phyloP scores from a whole-genome alignment of 805 yeast genomes.

The Schwanniomyces sp. region DNA sequence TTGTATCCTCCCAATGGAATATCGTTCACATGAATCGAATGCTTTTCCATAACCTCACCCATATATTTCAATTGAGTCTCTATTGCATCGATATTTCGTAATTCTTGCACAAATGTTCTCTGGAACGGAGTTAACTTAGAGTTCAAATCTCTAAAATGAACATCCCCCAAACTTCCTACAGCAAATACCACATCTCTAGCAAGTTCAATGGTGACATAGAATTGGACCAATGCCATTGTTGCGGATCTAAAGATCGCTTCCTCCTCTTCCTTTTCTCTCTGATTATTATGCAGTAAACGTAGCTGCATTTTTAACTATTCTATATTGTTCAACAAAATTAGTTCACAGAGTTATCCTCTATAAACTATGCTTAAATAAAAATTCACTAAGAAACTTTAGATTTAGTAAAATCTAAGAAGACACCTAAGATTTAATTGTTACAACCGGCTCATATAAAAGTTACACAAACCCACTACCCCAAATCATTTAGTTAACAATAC shows the following conservation, averaged over 20 bases:
- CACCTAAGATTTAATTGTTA: not conserved
- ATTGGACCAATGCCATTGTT: conserved; percentile 49
- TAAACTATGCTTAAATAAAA: not conserved
- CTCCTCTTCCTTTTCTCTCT: conserved; percentile 1
- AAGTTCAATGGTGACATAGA: conserved; percentile 47
- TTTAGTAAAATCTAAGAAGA: not conserved
- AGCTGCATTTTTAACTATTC: not conserved
- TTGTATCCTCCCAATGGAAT: conserved; percentile 26
- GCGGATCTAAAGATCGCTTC: conserved; percentile 49
- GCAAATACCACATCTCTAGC: conserved; percentile 42
- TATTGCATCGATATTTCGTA: conserved; percentile 35
- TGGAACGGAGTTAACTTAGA: conserved; percentile 45
- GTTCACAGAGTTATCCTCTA: not conserved
- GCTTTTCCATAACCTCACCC: conserved; percentile 27
- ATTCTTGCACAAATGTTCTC: conserved; percentile 43
- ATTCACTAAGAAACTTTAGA: not conserved
- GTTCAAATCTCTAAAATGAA: conserved; percentile 51
- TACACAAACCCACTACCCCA: not conserved
- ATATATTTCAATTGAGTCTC: conserved; percentile 30
- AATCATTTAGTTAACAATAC: not conserved
- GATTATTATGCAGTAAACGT: not conserved
- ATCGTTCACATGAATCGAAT: conserved; percentile 25
- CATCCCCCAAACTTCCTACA: conserved; percentile 39
- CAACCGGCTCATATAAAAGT: not conserved
- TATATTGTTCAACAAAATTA: not conserved